Base-by-base conservation (phyloP, 768 basidiomycete genomes). In the Phaeolepiota aurea region DNA sequence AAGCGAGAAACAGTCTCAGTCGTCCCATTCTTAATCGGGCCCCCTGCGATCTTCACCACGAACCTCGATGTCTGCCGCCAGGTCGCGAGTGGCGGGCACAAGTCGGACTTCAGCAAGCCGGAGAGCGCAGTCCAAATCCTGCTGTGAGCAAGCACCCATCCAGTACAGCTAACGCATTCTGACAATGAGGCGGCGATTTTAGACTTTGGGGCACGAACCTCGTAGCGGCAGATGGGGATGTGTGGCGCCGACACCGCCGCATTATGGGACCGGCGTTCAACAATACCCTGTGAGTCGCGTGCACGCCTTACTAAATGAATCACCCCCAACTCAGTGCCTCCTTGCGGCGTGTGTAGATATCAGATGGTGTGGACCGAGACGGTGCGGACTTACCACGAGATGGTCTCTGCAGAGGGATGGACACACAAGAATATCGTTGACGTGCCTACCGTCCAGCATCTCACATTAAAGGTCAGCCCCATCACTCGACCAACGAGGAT, bases 251-350 rank as follows among this genome's bases (percentile, higher is more conserved):
- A 20, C 68, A 70, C 42, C 55, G 68, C 3, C 53, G 62, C 15
- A 54, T 68, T 35, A 54, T 63, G 38, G 58, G 57, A 5, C 63
- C 66, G 20, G 61, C 64, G 7, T 70, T 69, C 46, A 61, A 56
- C 23, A 54, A 58, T 31, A 45, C 50, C 23, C 48, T 61, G 60
- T 65, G 22, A 20, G 53, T 33, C n/a, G n/a, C n/a, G n/a, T n/a
- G n/a, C n/a, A n/a, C n/a, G n/a, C n/a, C n/a, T n/a, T n/a, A n/a
- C n/a, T n/a, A n/a, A n/a, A n/a, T n/a, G n/a, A n/a, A n/a, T n/a
- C n/a, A n/a, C n/a, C n/a, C n/a, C n/a, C n/a, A n/a, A n/a, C n/a
- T n/a, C n/a, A n/a, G n/a, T n/a, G n/a, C n/a, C n/a, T n/a, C n/a
- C n/a, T n/a, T n/a, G n/a, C n/a, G n/a, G n/a, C n/a, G n/a, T n/a